Evolutionary conservation across 139 green algal species (phyloP).

Genomic region (Chlamydomonas urium): DNA sequence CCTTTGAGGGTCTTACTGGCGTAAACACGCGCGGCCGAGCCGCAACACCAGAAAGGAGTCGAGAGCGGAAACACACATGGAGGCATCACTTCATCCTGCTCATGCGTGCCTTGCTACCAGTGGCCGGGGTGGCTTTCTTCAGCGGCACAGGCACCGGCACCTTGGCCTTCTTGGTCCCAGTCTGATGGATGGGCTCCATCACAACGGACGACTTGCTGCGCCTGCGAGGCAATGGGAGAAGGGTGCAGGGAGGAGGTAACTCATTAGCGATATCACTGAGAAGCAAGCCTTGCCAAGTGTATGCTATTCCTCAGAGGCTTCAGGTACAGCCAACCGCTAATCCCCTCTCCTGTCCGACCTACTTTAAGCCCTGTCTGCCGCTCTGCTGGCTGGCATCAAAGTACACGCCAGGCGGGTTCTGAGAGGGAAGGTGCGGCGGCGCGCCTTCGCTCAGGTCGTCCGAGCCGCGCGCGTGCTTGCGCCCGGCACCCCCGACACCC

Average conservation of each 20-base stretch:
- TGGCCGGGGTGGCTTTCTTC: too few relatives aligned
- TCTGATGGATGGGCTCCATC: slow-evolving; percentile 23
- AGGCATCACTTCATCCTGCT: too few relatives aligned
- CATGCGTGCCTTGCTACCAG: too few relatives aligned
- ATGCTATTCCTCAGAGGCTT: neutral
- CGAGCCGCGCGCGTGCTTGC: too few relatives aligned
- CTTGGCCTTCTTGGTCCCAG: neutral
- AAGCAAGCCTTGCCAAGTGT: neutral
- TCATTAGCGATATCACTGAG: neutral
- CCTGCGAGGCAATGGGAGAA: neutral
- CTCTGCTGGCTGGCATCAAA: slow-evolving; percentile 15
- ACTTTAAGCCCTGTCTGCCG: neutral
- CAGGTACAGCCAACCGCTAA: neutral
- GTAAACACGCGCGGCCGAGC: too few relatives aligned
- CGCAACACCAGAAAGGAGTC: too few relatives aligned
- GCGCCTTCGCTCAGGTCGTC: too few relatives aligned
- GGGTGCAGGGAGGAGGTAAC: neutral
- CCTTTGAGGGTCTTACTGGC: too few relatives aligned
- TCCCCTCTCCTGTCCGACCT: neutral
- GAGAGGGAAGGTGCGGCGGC: too few relatives aligned
- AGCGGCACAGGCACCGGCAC: too few relatives aligned
- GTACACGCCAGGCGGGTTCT: slow-evolving; percentile 7
- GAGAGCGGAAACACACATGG: too few relatives aligned
- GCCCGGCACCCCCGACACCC: too few relatives aligned
- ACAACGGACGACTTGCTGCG: slow-evolving; percentile 17